Conservation (phyloP, 2,329 filamentous ascomycete genomes). For the Septoria petroselini region DNA sequence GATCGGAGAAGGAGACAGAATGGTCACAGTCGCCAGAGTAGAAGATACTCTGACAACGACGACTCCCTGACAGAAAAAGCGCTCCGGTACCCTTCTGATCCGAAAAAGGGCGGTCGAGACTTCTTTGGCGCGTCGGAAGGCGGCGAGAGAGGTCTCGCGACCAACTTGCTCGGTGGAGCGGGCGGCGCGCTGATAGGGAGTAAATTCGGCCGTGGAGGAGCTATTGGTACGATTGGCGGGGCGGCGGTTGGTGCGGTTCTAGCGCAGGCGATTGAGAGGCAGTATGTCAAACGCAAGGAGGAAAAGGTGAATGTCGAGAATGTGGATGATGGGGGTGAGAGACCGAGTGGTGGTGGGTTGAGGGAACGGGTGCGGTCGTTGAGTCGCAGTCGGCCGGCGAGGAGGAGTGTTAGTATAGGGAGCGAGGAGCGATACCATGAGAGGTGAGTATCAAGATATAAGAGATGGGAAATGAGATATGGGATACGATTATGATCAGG, state of each 20-base stretch:
- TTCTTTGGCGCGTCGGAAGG: slow-evolving; percentile 28
- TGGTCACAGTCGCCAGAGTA: slow-evolving; percentile 14
- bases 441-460: background rate
- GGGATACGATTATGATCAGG: background rate
- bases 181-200: slow-evolving; percentile 32
- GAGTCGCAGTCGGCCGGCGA: slow-evolving; percentile 14
- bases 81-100: slow-evolving; percentile 23
- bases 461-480: background rate
- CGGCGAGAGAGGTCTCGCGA: slow-evolving; percentile 31
- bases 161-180: slow-evolving; percentile 30
- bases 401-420: slow-evolving; percentile 17
- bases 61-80: slow-evolving; percentile 18
- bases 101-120: slow-evolving; percentile 28
- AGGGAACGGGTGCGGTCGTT: slow-evolving; percentile 17
- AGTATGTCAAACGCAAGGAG: slow-evolving; percentile 28
- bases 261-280: slow-evolving; percentile 28
- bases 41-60: slow-evolving; percentile 23
- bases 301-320: slow-evolving; percentile 22
- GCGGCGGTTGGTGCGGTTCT: slow-evolving; percentile 31
- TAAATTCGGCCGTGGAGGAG: slow-evolving; percentile 24
- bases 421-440: slow-evolving; percentile 17
- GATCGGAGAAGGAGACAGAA: slow-evolving; percentile 21
- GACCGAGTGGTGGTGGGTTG: slow-evolving; percentile 9
- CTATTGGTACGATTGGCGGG: slow-evolving; percentile 30
- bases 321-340: slow-evolving; percentile 19